These are phyloP conservation scores for Micractinium sp. DNA, from an alignment of 139 green algal genomes.

Conservation along the genomic window DNA sequence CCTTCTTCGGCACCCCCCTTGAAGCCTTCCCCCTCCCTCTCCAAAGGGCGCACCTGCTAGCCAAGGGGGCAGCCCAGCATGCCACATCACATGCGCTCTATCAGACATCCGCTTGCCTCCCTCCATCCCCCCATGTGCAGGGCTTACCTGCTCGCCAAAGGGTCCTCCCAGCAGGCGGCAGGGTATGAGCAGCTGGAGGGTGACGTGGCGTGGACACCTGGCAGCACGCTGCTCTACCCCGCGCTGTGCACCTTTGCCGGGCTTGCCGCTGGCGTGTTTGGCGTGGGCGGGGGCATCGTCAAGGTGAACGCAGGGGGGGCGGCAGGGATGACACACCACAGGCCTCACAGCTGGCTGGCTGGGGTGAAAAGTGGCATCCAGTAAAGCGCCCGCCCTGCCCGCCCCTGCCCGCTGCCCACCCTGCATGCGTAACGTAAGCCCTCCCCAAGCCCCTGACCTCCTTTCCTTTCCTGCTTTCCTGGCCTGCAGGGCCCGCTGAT, in stretches of 20 bases:
- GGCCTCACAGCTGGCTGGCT: background rate
- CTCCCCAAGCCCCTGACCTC: background rate
- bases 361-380: too few species aligned
- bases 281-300: constrained; percentile 76
- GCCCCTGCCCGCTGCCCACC: background rate
- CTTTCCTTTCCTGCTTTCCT: background rate
- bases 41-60: too few species aligned
- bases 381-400: background rate
- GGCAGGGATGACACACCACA: too few species aligned
- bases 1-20: background rate
- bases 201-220: constrained; percentile 53
- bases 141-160: constrained; percentile 30
- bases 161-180: background rate
- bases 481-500: constrained; percentile 55
- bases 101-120: background rate
- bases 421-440: background rate
- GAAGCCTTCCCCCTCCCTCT: background rate
- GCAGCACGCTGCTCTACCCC: constrained; percentile 64
- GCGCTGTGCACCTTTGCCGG: constrained; percentile 63
- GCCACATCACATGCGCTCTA: background rate
- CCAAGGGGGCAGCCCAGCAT: background rate
- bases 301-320: constrained; percentile 19
- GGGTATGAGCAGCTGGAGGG: constrained; percentile 31
- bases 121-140: background rate
- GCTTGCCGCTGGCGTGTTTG: constrained; percentile 71